Evolutionary conservation across 2,329 filamentous ascomycete species (phyloP), one percentile per base, ranked within the genome.

Genomic region (Apiospora kogelbergensis): DNA sequence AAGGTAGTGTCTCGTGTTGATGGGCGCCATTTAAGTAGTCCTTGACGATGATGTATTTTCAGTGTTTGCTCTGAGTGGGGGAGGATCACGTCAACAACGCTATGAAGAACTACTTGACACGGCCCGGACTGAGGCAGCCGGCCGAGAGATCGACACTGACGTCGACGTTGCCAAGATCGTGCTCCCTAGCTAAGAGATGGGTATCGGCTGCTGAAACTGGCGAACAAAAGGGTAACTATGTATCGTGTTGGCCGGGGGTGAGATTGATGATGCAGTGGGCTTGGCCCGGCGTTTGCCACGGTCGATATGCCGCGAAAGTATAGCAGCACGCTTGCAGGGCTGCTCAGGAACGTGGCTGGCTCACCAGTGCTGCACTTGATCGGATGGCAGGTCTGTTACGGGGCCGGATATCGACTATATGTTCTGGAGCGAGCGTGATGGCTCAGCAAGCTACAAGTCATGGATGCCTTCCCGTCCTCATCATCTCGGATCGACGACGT

Each of bases 401-500:
- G 53, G 17, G 10, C 30, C 30, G 20, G 30, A 22, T 60, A 60
- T 60, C 20, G 53, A 60, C 37, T 30, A 60, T 30, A 60, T 10
- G 26, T 17, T 11, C 30, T n/a, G 26, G 17, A 37, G 30, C 30
- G 17, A 37, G 30, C 30, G 17, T 37, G 13, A 37, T 22, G 30
- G 17, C 30, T 37, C 40, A 22, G 17, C 2, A 20, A 37, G 20
- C 37, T 30, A 37, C 2, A 20, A 37, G 20, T 60, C 53, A 37
- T n/a, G 17, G 9, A 60, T 7, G 53, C 53, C 9, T 60, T 60
- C 33, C 30, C 33, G 3, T 69, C 73, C 75, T 74, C 71, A 57
- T 77, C 75, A 77, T 76, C 71, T 76, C 76, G 75, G 76, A 76
- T 77, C 72, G 71, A 68, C 73, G 68, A 70, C 53, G 66, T 74